Conservation (phyloP, 768 basidiomycete species). For the Gymnopilus junonius region DNA sequence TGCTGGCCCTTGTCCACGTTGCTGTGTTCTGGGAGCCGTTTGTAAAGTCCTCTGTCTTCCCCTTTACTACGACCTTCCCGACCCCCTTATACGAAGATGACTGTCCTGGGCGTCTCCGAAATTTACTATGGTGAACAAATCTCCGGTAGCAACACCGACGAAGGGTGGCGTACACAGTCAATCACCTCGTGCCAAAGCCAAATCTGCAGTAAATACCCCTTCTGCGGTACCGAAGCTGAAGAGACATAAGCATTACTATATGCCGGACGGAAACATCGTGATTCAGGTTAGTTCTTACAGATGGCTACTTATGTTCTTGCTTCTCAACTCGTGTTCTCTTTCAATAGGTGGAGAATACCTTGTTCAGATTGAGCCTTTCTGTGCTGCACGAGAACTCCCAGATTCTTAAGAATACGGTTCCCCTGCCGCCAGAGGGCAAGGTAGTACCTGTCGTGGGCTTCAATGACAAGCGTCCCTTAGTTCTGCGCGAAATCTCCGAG, state of each 20-base stretch:
- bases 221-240: conserved; percentile 8
- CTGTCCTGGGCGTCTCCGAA: background rate
- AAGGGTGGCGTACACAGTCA: background rate
- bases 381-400: conserved; percentile 44
- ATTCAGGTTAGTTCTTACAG: conserved; percentile 28
- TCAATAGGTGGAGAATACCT: conserved; percentile 53
- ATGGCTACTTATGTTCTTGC: too few relatives aligned
- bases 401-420: conserved; percentile 37
- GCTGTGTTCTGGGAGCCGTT: background rate
- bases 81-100: background rate
- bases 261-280: conserved; percentile 34
- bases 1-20: conserved; percentile 5
- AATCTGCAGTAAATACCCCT: background rate
- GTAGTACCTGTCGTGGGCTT: conserved; percentile 23
- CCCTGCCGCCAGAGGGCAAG: conserved; percentile 28
- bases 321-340: background rate
- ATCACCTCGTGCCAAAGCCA: background rate
- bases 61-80: background rate
- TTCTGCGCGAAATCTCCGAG: conserved; percentile 47
- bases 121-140: background rate
- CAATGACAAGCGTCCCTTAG: conserved; percentile 39
- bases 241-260: conserved; percentile 34
- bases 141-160: background rate
- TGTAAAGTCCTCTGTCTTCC: background rate
- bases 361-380: conserved; percentile 54